Base-by-base conservation (phyloP, 1,284 basidiomycete species). In the Ceratobasidium sp. region DNA sequence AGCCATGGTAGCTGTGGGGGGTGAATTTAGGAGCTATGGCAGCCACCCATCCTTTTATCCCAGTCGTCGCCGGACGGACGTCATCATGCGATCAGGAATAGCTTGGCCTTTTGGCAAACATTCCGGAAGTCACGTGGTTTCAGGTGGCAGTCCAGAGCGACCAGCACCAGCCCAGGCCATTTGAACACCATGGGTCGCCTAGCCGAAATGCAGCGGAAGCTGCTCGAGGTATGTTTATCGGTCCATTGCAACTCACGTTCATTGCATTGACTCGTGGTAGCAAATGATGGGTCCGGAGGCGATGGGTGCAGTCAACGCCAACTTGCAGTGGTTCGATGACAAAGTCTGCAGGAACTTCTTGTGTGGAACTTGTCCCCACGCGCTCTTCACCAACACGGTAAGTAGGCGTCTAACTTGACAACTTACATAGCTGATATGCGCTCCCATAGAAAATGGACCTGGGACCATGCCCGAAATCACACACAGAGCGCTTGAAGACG, bases 211-310 rank as follows among this genome's bases (percentile, higher is more conserved):
- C 94, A 96, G 83, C 87, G 94, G 76, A 95, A 94, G 88, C 90
- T 95, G 81, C 83, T 96, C 65, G 93, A 96, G 87, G 92, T 92
- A 78, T 73, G 84, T 80, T 12, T 9, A 62, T 12, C 18, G 2
- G 45, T 30, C 71, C 72, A 16, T 73, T 74, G n/a, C 34, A 30
- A 36, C 21, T 71, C 36, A 12, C 55, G 48, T 50, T 48, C 58
- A 18, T 53, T 30, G 64, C 36, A 58, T 46, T 57, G 73, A 73
- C 60, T 45, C 71, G 53, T 46, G 64, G 67, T 78, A 96, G 93
- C 95, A 96, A 96, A 96, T 97, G 94, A 97, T 97, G 95, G 95
- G 95, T n/a, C 93, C 94, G 52, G 96, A 98, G 82, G 94, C 96
- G 16, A 97, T 98, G 94, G 96, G 96, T 77, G 90, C 96, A 62